Percentiles rank a stretch among this genome's conserved stretches.
Evolutionary conservation across 352 stramenopile species (phyloP).

Genomic region (Phytophthora pluvialis): DNA sequence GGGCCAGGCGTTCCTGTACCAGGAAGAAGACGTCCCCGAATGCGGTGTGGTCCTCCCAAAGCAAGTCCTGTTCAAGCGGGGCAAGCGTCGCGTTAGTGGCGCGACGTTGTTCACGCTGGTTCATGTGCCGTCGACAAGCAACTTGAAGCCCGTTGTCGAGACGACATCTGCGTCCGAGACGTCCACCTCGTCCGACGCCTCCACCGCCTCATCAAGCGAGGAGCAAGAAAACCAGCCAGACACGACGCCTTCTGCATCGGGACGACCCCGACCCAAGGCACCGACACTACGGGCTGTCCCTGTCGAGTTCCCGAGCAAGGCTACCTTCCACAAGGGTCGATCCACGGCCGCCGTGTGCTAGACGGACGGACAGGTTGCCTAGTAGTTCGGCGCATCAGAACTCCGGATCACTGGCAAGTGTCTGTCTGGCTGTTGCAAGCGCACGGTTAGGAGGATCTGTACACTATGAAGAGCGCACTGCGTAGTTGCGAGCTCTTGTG

Average conservation of each 20-base stretch:
- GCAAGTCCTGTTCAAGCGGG: constrained; percentile 43
- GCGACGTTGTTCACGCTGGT: constrained; percentile 39
- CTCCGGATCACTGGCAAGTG: constrained; percentile 16
- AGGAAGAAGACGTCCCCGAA: constrained; percentile 22
- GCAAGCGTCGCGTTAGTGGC: constrained; percentile 36
- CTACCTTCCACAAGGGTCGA: constrained; percentile 38
- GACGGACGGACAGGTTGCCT: not conserved
- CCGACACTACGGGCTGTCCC: constrained; percentile 31
- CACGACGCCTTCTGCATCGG: not conserved
- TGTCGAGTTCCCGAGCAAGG: constrained; percentile 41
- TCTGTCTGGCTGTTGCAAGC: constrained; percentile 17
- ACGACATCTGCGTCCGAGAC: constrained; percentile 21
- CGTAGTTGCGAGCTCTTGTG: constrained; percentile 3
- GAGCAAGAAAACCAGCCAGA: constrained; percentile 12
- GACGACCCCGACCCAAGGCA: constrained; percentile 17
- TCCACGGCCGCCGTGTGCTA: constrained; percentile 27
- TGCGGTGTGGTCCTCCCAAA: constrained; percentile 41
- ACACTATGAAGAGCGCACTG: constrained; percentile 14
- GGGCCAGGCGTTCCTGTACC: constrained; percentile 8
- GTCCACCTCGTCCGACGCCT: constrained; percentile 17
- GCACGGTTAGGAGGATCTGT: constrained; percentile 10
- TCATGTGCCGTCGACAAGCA: constrained; percentile 29
- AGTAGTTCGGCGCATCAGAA: constrained; percentile 23
- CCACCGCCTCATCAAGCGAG: constrained; percentile 21
- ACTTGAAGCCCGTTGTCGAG: constrained; percentile 19